Evolutionary conservation across 805 yeast genomes (phyloP).

Genomic region (Schwanniomyces yamadae): DNA sequence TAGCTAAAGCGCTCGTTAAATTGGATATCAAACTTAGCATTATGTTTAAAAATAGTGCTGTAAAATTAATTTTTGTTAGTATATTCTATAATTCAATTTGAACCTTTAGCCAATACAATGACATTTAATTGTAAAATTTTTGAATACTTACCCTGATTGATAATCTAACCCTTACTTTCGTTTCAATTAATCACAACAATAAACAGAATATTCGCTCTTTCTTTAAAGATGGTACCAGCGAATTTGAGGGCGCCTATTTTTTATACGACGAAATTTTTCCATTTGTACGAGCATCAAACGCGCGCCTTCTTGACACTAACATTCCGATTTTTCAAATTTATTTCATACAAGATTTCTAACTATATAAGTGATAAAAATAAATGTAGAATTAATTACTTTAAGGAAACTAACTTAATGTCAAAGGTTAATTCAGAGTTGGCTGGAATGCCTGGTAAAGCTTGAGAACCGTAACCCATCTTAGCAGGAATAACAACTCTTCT

Average conservation of each 20-base stretch:
- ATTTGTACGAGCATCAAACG: too few species aligned
- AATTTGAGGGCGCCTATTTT: slow-evolving; percentile 21
- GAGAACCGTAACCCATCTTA: slow-evolving; percentile 93
- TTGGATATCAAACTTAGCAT: slow-evolving; percentile 33
- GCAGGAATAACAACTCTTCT: slow-evolving; percentile 97
- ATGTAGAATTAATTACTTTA: slow-evolving; percentile 68
- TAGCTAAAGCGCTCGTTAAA: slow-evolving; percentile 45
- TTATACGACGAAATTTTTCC: slow-evolving; percentile 5
- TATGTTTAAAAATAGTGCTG: slow-evolving; percentile 5
- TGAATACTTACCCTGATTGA: too few species aligned
- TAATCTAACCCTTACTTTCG: too few species aligned
- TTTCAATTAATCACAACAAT: too few species aligned
- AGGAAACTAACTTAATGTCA: slow-evolving; percentile 88
- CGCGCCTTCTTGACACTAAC: too few species aligned
- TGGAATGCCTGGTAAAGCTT: slow-evolving; percentile 95
- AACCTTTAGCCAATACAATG: too few species aligned
- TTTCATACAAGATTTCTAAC: too few species aligned
- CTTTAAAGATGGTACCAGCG: too few species aligned
- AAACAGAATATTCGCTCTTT: too few species aligned
- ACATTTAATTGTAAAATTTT: too few species aligned
- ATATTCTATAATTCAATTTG: slow-evolving; percentile 13
- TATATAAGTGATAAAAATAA: too few species aligned
- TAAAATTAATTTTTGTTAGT: slow-evolving; percentile 1
- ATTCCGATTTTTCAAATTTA: too few species aligned
- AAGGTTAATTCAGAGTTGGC: slow-evolving; percentile 95